Conservation (phyloP, 352 stramenopile genomes). For the Halophytophthora batemanensis region DNA sequence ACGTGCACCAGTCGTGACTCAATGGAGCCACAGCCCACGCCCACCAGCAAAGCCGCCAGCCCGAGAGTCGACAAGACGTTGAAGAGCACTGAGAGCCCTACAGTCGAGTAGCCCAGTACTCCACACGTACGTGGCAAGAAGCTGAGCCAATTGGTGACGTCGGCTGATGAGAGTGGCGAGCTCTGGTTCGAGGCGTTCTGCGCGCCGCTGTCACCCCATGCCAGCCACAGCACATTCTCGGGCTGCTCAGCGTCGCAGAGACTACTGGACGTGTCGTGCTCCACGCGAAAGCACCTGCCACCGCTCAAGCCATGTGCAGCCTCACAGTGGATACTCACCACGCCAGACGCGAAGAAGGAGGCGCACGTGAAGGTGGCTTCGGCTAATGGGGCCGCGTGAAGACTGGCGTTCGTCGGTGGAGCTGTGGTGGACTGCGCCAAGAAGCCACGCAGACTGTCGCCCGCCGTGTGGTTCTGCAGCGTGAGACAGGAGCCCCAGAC, state of each 20-base stretch:
- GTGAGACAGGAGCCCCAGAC: slow-evolving; percentile 59
- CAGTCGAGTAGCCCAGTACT: slow-evolving; percentile 24
- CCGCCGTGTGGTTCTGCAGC: slow-evolving; percentile 25
- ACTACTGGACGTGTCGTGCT: slow-evolving; percentile 18
- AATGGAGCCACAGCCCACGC: slow-evolving; percentile 40
- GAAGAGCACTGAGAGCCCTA: slow-evolving; percentile 27
- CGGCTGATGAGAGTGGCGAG: slow-evolving; percentile 9
- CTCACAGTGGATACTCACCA: slow-evolving; percentile 31
- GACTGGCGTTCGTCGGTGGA: not conserved
- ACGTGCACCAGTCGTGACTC: slow-evolving; percentile 37
- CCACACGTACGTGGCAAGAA: slow-evolving; percentile 45
- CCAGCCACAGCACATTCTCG: slow-evolving; percentile 29
- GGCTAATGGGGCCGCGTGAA: slow-evolving; percentile 1
- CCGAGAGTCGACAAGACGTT: slow-evolving; percentile 18
- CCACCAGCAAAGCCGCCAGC: slow-evolving; percentile 32
- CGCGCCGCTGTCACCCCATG: slow-evolving; percentile 27
- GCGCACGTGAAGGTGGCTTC: slow-evolving; percentile 40
- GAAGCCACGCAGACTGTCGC: slow-evolving; percentile 17
- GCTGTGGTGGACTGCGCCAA: slow-evolving; percentile 12
- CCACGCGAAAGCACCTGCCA: slow-evolving; percentile 20
- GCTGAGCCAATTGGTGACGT: slow-evolving; percentile 33
- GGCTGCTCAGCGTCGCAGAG: slow-evolving; percentile 28
- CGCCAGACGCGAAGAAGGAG: slow-evolving; percentile 29
- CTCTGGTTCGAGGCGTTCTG: slow-evolving; percentile 14
- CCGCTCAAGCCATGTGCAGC: slow-evolving; percentile 20